Conservation (phyloP, 1,284 basidiomycete species). For the Trichosporon sp. region DNA sequence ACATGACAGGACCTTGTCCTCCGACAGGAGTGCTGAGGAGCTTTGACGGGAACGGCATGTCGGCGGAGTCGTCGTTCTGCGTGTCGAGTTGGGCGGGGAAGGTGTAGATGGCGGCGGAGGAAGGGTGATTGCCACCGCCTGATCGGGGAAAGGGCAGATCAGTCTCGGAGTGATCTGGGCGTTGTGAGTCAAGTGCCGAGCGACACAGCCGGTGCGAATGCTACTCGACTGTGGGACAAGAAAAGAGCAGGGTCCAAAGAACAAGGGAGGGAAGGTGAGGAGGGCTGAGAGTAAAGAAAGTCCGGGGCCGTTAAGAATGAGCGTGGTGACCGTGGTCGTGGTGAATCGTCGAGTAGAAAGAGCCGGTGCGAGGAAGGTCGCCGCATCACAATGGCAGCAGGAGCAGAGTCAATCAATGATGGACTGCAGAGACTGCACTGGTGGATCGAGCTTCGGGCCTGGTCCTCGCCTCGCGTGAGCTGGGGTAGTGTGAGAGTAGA, state of each 20-base stretch:
- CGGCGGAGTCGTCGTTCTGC: too few relatives aligned
- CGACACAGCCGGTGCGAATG: not conserved
- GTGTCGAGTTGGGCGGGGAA: not conserved
- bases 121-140: not conserved
- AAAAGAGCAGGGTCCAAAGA: not conserved
- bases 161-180: too few relatives aligned
- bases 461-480: not conserved
- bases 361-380: not conserved
- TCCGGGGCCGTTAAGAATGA: not conserved
- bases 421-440: not conserved
- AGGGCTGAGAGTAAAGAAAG: not conserved
- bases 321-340: too few relatives aligned
- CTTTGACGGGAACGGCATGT: not conserved
- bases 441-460: too few relatives aligned
- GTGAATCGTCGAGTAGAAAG: not conserved
- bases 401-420: not conserved
- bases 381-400: not conserved
- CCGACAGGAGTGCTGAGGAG: not conserved
- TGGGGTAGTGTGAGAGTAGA: not conserved
- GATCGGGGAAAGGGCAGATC: not conserved
- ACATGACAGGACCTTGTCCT: not conserved
- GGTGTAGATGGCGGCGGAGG: too few relatives aligned
- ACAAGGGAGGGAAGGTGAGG: not conserved
- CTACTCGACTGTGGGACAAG: not conserved
- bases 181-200: not conserved